phyloP scores from a whole-genome alignment of 768 basidiomycete species.

The Fistulinella prunicolor region DNA sequence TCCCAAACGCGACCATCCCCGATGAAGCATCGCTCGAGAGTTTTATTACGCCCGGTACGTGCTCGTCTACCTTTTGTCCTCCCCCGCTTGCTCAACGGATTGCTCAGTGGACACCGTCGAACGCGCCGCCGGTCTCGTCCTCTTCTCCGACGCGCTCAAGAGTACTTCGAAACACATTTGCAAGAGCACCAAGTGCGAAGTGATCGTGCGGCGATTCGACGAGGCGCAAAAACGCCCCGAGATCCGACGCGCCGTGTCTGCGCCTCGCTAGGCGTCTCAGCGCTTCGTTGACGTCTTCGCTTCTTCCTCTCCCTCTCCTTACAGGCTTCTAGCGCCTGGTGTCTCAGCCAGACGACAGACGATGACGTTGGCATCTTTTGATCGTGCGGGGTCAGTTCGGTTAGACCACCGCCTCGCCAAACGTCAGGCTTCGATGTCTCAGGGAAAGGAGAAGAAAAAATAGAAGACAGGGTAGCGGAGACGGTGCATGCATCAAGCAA shows the following conservation, averaged over 20 bases:
- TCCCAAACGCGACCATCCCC: constrained; percentile 91
- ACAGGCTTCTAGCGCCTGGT: not conserved
- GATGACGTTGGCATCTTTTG: not conserved
- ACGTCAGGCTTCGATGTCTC: not conserved
- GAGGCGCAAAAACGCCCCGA: constrained; percentile 73
- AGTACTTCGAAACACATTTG: constrained; percentile 79
- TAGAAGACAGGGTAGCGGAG: constrained; percentile 3
- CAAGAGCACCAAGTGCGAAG: constrained; percentile 82
- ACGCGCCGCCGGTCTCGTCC: constrained; percentile 77
- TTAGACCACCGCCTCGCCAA: not conserved
- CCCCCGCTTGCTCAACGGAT: not conserved
- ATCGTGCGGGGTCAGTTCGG: not conserved
- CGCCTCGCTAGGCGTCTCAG: constrained; percentile 34
- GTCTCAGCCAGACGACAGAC: too few relatives aligned
- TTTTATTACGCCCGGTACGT: constrained; percentile 77
- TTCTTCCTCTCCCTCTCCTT: not conserved
- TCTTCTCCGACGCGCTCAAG: constrained; percentile 86
- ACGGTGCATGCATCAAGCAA: constrained; percentile 28
- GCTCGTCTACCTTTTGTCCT: not conserved
- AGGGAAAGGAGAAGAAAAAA: constrained; percentile 1
- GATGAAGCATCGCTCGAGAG: constrained; percentile 76
- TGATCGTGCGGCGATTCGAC: constrained; percentile 87
- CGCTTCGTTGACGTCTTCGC: constrained; percentile 23
- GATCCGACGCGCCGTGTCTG: constrained; percentile 50
- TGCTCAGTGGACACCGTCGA: constrained; percentile 86